Base-by-base conservation (phyloP, 1,284 basidiomycete species). In the Volvariella volvacea region DNA sequence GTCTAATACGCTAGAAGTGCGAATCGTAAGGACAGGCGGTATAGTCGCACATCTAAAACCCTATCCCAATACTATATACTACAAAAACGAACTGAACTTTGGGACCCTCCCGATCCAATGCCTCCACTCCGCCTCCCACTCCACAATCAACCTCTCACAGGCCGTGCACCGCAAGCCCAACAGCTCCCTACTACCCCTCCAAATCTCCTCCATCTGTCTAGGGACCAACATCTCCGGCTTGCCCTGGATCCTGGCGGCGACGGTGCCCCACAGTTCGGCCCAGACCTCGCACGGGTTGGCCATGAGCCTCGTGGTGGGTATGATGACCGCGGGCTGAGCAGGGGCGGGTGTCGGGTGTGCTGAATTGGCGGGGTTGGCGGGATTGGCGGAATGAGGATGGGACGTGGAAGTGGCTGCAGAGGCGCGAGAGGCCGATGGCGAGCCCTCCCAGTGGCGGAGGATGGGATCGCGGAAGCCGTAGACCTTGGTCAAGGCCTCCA, bases 121-220 rank as follows among this genome's bases (percentile, higher is more conserved):
- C 34, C 15, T 20, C 34, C 14, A 15, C 34, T 36, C 34, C 34
- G 34, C 34, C 34, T 36, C n/a, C 34, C 34, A 36, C 8, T 36
- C 34, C 6, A 36, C 34, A 20, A 36, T 36, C 34, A 36, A 36
- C 34, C 34, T 36, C 34, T 36, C 34, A 36, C 34, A 36, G 15
- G 34, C 34, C 14, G n/a, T 15, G 15, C 34, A 36, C n/a, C 34
- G 6, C 34, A 36, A 15, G 4, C 34, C 34, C 34, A 36, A 36
- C 34, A 36, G 15, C 34, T 36, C 34, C n/a, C 34, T 36, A 8
- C 4, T 36, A 15, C 19, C 8, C n/a, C 34, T 36, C 14, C 14
- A 36, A 15, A 36, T 20, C n/a, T 36, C 34, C 7, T 36, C 34
- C n/a, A 36, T 36, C 19, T 36, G 7, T 6, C 12, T 28, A 12